Percentiles rank a stretch among this genome's conserved stretches.
Conservation (phyloP, 1,284 basidiomycete genomes). For the Neonothopanus nambi region DNA sequence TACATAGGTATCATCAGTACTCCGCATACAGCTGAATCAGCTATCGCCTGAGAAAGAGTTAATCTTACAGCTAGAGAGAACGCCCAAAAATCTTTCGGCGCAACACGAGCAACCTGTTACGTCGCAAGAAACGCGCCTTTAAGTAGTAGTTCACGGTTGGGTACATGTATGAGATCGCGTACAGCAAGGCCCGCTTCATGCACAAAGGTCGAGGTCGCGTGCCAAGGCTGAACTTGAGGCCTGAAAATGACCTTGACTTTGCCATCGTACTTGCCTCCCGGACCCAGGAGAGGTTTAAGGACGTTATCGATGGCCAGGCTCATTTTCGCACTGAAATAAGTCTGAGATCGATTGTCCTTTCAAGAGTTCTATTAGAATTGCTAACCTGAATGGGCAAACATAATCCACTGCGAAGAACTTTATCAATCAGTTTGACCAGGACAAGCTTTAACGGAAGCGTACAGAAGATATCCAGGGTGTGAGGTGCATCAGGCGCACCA, state of each 20-base stretch:
- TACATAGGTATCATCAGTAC: background rate
- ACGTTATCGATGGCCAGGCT: constrained; percentile 58
- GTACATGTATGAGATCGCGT: constrained; percentile 23
- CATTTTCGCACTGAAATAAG: constrained; percentile 55
- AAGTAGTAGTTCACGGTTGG: background rate
- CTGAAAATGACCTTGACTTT: constrained; percentile 82
- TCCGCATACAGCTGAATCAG: constrained; percentile 1
- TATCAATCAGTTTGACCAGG: background rate
- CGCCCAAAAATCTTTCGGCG: constrained; percentile 78
- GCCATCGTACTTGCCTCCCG: constrained; percentile 70
- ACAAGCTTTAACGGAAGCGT: constrained; percentile 24
- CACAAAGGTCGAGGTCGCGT: constrained; percentile 70
- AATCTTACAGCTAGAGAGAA: constrained; percentile 67
- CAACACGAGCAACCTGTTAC: constrained; percentile 56
- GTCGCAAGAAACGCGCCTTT: background rate
- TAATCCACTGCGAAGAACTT: constrained; percentile 66
- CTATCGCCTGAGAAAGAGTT: background rate
- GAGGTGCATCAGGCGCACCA: constrained; percentile 67
- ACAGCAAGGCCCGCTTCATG: constrained; percentile 86
- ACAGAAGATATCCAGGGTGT: constrained; percentile 86
- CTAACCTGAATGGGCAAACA: constrained; percentile 82
- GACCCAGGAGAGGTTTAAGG: constrained; percentile 57
- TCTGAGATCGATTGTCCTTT: background rate
- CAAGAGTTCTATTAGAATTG: background rate
- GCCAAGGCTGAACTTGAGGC: constrained; percentile 86